Percentiles rank a stretch among this genome's conserved stretches.
Evolutionary conservation across 495 filamentous ascomycete species (phyloP).

Genomic region (Saxispiralis lemnorum): DNA sequence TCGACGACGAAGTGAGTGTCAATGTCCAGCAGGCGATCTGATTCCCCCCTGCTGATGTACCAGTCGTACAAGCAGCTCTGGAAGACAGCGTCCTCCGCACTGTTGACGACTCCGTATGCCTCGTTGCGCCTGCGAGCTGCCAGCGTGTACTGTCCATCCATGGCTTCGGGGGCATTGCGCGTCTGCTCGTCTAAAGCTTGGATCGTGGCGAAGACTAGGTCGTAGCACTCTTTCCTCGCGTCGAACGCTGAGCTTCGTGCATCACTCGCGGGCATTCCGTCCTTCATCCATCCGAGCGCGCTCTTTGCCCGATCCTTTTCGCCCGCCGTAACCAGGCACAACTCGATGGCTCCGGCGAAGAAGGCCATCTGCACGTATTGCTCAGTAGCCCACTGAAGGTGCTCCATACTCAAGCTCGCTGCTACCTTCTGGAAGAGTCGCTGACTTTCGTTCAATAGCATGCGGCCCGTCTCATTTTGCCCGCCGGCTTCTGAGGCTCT

Average conservation of each 20-base stretch:
- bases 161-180: slow-evolving; percentile 42
- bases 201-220: slow-evolving; percentile 61
- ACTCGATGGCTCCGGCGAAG: slow-evolving; percentile 85
- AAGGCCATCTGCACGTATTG: slow-evolving; percentile 68
- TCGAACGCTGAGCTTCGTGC: slow-evolving; percentile 45
- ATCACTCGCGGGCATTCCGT: slow-evolving; percentile 45
- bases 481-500: slow-evolving; percentile 59
- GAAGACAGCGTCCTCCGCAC: slow-evolving; percentile 77
- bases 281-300: slow-evolving; percentile 59
- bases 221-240: slow-evolving; percentile 62
- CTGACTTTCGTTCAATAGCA: slow-evolving; percentile 72
- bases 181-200: slow-evolving; percentile 54
- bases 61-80: slow-evolving; percentile 90
- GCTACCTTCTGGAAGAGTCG: slow-evolving; percentile 78
- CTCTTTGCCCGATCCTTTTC: slow-evolving; percentile 70
- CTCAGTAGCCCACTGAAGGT: slow-evolving; percentile 56
- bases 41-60: slow-evolving; percentile 72
- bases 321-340: slow-evolving; percentile 63
- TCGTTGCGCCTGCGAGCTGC: slow-evolving; percentile 64
- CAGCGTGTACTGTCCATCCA: slow-evolving; percentile 56
- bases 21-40: slow-evolving; percentile 64
- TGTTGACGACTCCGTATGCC: slow-evolving; percentile 71
- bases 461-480: slow-evolving; percentile 60
- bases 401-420: slow-evolving; percentile 57
- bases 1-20: slow-evolving; percentile 66